Conservation (phyloP, 768 basidiomycete species). For the Naganishia vaughanmartiniae region DNA sequence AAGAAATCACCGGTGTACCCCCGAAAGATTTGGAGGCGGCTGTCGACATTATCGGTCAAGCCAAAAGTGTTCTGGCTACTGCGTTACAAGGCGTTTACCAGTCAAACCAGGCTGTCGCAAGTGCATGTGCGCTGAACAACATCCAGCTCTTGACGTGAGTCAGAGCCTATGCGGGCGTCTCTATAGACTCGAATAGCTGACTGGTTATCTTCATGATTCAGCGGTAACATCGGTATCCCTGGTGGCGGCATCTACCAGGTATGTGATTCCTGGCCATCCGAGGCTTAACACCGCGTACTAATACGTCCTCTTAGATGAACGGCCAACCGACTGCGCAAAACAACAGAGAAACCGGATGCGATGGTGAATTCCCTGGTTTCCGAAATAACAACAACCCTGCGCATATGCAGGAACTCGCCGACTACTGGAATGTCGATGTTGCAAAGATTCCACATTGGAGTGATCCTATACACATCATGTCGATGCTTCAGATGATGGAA, state of each 20-base stretch:
- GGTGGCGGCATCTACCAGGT: constrained; percentile 35
- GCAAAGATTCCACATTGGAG: constrained; percentile 32
- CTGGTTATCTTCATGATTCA: background rate
- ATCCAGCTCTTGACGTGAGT: constrained; percentile 33
- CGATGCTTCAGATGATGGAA: constrained; percentile 35
- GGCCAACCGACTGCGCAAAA: constrained; percentile 41
- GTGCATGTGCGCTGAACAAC: constrained; percentile 38
- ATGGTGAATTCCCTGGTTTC: constrained; percentile 40
- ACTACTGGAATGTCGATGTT: constrained; percentile 37
- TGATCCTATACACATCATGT: constrained; percentile 37
- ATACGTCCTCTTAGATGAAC: constrained; percentile 33
- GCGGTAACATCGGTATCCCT: constrained; percentile 35
- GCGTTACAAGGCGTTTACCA: constrained; percentile 39
- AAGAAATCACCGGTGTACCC: constrained; percentile 34
- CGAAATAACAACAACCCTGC: constrained; percentile 33
- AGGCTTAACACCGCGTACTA: background rate
- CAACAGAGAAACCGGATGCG: constrained; percentile 38
- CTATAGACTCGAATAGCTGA: background rate
- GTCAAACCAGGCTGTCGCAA: constrained; percentile 37
- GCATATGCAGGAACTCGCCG: constrained; percentile 36
- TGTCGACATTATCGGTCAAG: constrained; percentile 31
- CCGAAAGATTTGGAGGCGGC: constrained; percentile 31
- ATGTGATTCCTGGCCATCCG: background rate
- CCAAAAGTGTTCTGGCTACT: constrained; percentile 35
- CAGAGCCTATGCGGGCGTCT: too few species aligned